A percentile compares a stretch with the other conserved stretches of the same genome.
These are phyloP conservation scores for Paraurostyla sp. DNA, from an alignment of 73 alveolate species.

Conservation along the genomic window DNA sequence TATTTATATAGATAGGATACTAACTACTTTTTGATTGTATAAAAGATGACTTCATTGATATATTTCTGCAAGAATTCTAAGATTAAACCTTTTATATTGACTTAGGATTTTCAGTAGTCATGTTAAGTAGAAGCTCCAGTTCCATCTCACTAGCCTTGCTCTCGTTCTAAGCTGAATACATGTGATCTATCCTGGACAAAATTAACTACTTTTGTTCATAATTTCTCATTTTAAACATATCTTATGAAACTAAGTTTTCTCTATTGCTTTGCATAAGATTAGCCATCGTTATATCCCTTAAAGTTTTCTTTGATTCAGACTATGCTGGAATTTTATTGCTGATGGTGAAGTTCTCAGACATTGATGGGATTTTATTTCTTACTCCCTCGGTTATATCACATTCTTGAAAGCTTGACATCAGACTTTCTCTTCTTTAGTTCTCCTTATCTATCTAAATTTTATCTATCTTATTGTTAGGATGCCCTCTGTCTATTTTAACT, in stretches of 20 bases:
- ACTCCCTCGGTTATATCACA: not conserved
- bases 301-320: too few species aligned
- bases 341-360: not conserved
- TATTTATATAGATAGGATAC: too few species aligned
- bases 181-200: constrained; percentile 20
- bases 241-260: too few species aligned
- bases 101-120: not conserved
- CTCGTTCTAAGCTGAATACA: not conserved
- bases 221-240: not conserved
- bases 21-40: not conserved
- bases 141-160: constrained; percentile 13
- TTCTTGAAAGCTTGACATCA: constrained; percentile 1
- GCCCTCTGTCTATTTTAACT: too few species aligned
- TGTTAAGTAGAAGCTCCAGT: not conserved
- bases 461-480: too few species aligned
- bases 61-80: not conserved
- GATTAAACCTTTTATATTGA: not conserved
- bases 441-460: too few species aligned
- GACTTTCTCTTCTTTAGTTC: constrained; percentile 34
- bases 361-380: not conserved
- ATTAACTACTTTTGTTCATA: not conserved
- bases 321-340: too few species aligned
- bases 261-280: too few species aligned
- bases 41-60: constrained; percentile 43
- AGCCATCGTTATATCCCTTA: too few species aligned